A percentile compares a stretch with the other conserved stretches of the same genome.
These are phyloP conservation scores for Fusarium sp. DNA, from an alignment of 2,329 filamentous ascomycete genomes.

Conservation along the genomic window DNA sequence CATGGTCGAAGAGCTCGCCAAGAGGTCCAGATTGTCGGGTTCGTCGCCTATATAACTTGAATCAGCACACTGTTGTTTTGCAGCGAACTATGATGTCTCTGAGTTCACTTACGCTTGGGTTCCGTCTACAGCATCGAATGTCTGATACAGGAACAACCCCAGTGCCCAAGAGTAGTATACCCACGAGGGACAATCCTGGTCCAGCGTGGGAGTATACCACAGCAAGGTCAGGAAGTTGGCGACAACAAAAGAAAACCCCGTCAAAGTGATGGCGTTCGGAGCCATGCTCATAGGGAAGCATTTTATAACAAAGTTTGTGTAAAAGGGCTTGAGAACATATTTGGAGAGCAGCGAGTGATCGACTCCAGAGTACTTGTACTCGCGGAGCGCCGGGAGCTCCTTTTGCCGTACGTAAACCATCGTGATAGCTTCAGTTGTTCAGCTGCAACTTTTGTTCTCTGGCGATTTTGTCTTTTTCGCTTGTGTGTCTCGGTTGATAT, in stretches of 20 bases:
- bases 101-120: conserved; percentile 80
- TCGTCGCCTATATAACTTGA: conserved; percentile 72
- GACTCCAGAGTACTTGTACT: conserved; percentile 95
- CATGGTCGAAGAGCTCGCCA: conserved; percentile 97
- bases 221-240: conserved; percentile 90
- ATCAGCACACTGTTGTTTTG: conserved; percentile 15
- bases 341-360: conserved; percentile 91
- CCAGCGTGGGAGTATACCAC: conserved; percentile 95
- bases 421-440: conserved; percentile 45
- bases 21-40: conserved; percentile 93
- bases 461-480: neutral
- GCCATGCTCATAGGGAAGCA: conserved; percentile 97
- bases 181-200: conserved; percentile 94
- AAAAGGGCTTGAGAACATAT: conserved; percentile 98
- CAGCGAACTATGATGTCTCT: neutral
- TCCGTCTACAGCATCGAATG: conserved; percentile 97
- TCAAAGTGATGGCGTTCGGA: conserved; percentile 86
- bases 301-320: conserved; percentile 92
- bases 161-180: conserved; percentile 93
- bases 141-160: conserved; percentile 96
- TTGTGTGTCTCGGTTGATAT: conserved; percentile 12
- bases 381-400: conserved; percentile 85
- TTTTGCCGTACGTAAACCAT: conserved; percentile 98
- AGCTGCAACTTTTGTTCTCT: neutral
- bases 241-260: conserved; percentile 90